These are phyloP conservation scores for Oidium heveae DNA, from an alignment of 2,329 filamentous ascomycete species.

Conservation along the genomic window DNA sequence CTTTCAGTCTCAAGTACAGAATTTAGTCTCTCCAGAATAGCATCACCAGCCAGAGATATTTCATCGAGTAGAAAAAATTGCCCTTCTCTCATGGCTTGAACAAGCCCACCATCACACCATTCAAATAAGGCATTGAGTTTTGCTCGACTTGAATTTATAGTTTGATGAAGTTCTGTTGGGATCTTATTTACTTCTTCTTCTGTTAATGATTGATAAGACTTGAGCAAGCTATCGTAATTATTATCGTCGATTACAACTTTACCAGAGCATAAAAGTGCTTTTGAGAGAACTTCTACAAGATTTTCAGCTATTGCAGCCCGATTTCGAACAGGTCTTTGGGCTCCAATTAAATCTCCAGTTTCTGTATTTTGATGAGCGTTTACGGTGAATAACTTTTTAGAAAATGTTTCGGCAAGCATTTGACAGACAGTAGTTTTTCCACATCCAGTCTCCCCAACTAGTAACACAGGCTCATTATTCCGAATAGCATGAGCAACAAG, in stretches of 20 bases:
- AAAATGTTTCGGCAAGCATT: slow-evolving; percentile 57
- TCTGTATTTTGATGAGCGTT: slow-evolving; percentile 98
- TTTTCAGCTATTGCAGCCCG: slow-evolving; percentile 43
- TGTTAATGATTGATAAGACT: slow-evolving; percentile 20
- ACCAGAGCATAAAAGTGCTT: slow-evolving; percentile 17
- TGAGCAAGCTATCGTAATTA: slow-evolving; percentile 28
- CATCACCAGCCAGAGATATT: slow-evolving; percentile 92
- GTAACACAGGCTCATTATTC: slow-evolving; percentile 78
- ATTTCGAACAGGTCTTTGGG: slow-evolving; percentile 77
- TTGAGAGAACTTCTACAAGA: slow-evolving; percentile 33
- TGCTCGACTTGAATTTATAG: slow-evolving; percentile 23
- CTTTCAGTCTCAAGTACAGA: slow-evolving; percentile 80
- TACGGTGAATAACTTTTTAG: slow-evolving; percentile 58
- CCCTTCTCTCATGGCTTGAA: slow-evolving; percentile 77
- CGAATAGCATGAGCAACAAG: slow-evolving; percentile 66
- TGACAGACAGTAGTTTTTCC: slow-evolving; percentile 96
- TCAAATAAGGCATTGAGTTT: slow-evolving; percentile 76
- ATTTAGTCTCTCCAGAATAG: slow-evolving; percentile 84
- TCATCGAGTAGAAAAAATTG: slow-evolving; percentile 89
- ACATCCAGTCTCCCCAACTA: slow-evolving; percentile 91
- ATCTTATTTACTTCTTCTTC: slow-evolving; percentile 18
- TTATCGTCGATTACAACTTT: slow-evolving; percentile 30
- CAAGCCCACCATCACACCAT: slow-evolving; percentile 83
- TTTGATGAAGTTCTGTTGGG: slow-evolving; percentile 12
- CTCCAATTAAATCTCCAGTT: slow-evolving; percentile 88